Conservation (phyloP, 768 basidiomycete species). For the Chiua virens region DNA sequence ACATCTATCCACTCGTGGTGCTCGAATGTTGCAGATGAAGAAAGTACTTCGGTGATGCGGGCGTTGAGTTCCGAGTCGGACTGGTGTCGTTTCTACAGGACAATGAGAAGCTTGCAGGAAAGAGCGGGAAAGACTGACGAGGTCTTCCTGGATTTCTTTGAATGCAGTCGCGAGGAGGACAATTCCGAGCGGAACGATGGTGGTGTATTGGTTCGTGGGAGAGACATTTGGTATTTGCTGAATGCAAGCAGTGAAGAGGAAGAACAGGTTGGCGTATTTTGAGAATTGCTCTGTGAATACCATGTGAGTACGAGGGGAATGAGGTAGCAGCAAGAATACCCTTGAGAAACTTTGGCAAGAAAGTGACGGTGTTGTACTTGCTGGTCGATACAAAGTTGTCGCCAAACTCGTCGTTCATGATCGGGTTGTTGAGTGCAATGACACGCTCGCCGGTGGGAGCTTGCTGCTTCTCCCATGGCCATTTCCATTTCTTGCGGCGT, state of each 20-base stretch:
- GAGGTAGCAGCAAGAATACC: constrained; percentile 51
- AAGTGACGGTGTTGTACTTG: constrained; percentile 89
- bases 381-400: constrained; percentile 90
- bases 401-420: constrained; percentile 63
- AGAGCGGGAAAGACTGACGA: constrained; percentile 38
- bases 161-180: constrained; percentile 93
- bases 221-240: constrained; percentile 98
- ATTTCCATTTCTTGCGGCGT: constrained; percentile 53
- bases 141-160: constrained; percentile 94
- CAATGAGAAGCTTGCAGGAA: constrained; percentile 1
- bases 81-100: constrained; percentile 87
- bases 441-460: constrained; percentile 71
- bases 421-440: constrained; percentile 77
- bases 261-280: constrained; percentile 98
- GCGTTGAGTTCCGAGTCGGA: constrained; percentile 92
- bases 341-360: constrained; percentile 89
- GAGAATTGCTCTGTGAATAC: constrained; percentile 84
- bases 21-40: constrained; percentile 59
- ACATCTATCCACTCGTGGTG: constrained; percentile 87
- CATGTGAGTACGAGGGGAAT: constrained; percentile 2
- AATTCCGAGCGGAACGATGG: constrained; percentile 84
- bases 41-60: constrained; percentile 74
- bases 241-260: constrained; percentile 95
- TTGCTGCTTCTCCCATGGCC: constrained; percentile 80
- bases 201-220: constrained; percentile 93